phyloP scores from a whole-genome alignment of 805 yeast genomes.

The Metschnikowia corniflorae region DNA sequence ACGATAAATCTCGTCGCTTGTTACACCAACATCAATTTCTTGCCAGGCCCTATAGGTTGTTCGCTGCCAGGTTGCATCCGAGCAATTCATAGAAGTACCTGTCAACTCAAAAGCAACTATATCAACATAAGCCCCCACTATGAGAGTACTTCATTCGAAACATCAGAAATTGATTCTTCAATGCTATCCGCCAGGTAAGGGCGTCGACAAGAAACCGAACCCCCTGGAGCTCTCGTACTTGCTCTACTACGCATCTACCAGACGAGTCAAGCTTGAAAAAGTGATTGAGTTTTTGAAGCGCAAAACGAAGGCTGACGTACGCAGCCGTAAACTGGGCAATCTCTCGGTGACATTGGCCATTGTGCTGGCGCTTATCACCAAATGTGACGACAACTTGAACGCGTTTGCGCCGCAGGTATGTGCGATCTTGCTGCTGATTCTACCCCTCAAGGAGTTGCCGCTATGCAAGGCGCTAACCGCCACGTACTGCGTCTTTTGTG shows the following conservation, averaged over 20 bases:
- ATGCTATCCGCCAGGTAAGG: constrained; percentile 90
- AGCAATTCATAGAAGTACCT: no score
- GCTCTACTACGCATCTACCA: constrained; percentile 83
- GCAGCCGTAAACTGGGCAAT: constrained; percentile 68
- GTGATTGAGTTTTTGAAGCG: constrained; percentile 67
- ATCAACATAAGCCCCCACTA: no score
- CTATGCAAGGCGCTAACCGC: constrained; percentile 51
- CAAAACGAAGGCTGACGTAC: constrained; percentile 58
- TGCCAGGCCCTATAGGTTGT: no score
- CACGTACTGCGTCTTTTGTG: constrained; percentile 44
- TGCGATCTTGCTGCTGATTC: constrained; percentile 50
- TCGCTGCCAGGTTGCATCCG: no score
- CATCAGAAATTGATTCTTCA: constrained; percentile 87
- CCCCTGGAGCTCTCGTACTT: constrained; percentile 87
- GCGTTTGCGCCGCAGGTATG: constrained; percentile 72
- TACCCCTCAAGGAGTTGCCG: constrained; percentile 56
- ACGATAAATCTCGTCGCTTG: no score
- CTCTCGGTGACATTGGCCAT: constrained; percentile 77
- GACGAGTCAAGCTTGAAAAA: constrained; percentile 84
- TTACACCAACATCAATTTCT: no score
- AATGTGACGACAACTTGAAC: constrained; percentile 80
- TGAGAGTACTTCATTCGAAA: constrained; percentile 59
- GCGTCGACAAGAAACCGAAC: constrained; percentile 84
- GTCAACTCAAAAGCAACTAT: no score
- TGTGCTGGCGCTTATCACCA: constrained; percentile 61